phyloP scores from a whole-genome alignment of 768 basidiomycete species.

The Lanmaoa pseudosensibilis region DNA sequence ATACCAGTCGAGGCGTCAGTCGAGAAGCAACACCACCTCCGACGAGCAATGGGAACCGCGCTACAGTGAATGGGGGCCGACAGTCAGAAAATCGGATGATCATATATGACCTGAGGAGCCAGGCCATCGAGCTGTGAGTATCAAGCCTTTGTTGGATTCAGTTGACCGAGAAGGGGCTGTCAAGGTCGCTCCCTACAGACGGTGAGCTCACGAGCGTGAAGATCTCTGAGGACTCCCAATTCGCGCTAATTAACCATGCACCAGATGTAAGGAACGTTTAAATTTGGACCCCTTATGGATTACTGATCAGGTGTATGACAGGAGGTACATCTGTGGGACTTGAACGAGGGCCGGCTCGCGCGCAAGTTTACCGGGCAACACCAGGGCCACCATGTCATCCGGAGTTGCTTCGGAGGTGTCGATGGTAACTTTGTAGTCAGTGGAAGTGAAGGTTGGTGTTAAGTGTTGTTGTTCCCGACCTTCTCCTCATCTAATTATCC shows the following conservation, averaged over 20 bases:
- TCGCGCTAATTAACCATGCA: constrained; percentile 82
- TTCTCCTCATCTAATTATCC: constrained; percentile 11
- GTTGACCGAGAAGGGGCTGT: constrained; percentile 8
- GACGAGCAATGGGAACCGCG: constrained; percentile 34
- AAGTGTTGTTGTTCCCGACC: not conserved
- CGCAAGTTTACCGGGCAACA: constrained; percentile 86
- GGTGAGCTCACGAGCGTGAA: constrained; percentile 89
- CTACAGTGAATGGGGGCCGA: constrained; percentile 35
- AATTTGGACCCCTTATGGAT: not conserved
- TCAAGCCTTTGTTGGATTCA: constrained; percentile 7
- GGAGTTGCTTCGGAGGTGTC: constrained; percentile 91
- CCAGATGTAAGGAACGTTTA: constrained; percentile 64
- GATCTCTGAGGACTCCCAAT: constrained; percentile 82
- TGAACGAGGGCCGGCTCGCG: constrained; percentile 64
- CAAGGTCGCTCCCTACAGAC: constrained; percentile 62
- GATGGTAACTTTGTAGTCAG: constrained; percentile 88
- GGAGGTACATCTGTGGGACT: constrained; percentile 90
- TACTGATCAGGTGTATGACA: constrained; percentile 33
- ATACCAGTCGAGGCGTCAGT: constrained; percentile 29
- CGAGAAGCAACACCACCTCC: constrained; percentile 38
- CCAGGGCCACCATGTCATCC: constrained; percentile 82
- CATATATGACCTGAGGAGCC: constrained; percentile 72
- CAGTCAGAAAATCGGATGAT: constrained; percentile 63
- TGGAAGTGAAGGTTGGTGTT: constrained; percentile 85
- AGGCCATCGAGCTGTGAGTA: constrained; percentile 66